Conservation (phyloP, 257 asterid species). For the Galeopsis tetrahit region DNA sequence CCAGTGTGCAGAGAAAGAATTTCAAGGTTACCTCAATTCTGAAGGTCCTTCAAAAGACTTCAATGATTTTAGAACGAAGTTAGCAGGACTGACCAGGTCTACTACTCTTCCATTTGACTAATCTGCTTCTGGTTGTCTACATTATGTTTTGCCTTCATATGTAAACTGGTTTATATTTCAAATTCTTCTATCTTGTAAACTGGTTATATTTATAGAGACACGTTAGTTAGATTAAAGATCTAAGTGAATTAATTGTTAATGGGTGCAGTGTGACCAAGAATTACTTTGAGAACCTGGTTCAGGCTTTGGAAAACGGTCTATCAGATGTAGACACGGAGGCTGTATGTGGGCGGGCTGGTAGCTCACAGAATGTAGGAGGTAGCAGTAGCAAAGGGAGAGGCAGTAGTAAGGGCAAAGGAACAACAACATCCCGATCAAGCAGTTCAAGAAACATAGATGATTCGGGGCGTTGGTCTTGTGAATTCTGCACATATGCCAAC, state of each 20-base stretch:
- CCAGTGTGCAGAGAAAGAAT: conserved; percentile 96
- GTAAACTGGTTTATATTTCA: background rate
- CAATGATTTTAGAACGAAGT: conserved; percentile 89
- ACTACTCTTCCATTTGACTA: conserved; percentile 20
- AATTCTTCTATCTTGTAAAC: background rate
- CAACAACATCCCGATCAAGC: conserved; percentile 59
- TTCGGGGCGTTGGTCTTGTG: conserved; percentile 77
- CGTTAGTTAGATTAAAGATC: background rate
- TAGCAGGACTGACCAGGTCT: conserved; percentile 94
- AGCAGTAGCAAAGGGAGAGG: conserved; percentile 63
- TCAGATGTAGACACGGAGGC: conserved; percentile 76
- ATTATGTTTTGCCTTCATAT: conserved; percentile 8
- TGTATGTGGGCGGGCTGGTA: conserved; percentile 54
- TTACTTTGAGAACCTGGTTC: conserved; percentile 89
- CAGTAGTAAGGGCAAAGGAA: conserved; percentile 63
- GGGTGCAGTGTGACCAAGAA: conserved; percentile 86
- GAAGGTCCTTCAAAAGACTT: conserved; percentile 79
- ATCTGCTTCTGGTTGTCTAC: conserved; percentile 23
- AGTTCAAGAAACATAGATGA: conserved; percentile 61
- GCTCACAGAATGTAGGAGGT: conserved; percentile 63
- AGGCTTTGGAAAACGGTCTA: conserved; percentile 88
- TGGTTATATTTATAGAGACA: no score
- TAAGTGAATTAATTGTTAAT: conserved; percentile 17
- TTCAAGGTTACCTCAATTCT: conserved; percentile 69
- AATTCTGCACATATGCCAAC: conserved; percentile 77